A percentile compares a stretch with the other conserved stretches of the same genome.
These are phyloP conservation scores for Claviceps sp. DNA, from an alignment of 2,329 filamentous ascomycete species.

Conservation along the genomic window DNA sequence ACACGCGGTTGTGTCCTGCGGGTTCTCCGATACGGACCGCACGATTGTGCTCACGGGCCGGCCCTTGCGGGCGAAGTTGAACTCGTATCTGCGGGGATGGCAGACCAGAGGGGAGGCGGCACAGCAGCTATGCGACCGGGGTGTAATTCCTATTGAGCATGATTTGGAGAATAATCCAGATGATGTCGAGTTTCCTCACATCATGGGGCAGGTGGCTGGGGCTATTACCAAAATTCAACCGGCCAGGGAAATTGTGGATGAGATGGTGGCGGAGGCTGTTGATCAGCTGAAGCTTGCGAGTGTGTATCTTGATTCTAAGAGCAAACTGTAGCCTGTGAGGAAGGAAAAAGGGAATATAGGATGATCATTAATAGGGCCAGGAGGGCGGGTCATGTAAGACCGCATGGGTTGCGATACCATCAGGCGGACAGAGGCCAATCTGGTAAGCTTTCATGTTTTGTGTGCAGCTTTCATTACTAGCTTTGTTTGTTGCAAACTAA, in stretches of 20 bases:
- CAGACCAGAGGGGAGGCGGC: constrained; percentile 64
- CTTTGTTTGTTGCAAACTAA: no score
- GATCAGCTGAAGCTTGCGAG: constrained; percentile 50
- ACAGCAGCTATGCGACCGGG: constrained; percentile 58
- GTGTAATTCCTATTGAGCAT: constrained; percentile 67
- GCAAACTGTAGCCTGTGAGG: background rate
- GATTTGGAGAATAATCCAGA: constrained; percentile 65
- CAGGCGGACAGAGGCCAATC: no score
- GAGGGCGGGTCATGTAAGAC: no score
- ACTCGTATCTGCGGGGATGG: constrained; percentile 75
- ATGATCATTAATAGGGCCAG: no score
- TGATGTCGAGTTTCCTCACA: constrained; percentile 72
- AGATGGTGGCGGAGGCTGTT: constrained; percentile 73
- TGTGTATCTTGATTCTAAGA: constrained; percentile 35
- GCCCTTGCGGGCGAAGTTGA: constrained; percentile 66
- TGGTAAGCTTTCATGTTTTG: no score
- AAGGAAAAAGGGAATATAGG: background rate
- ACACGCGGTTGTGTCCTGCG: constrained; percentile 65
- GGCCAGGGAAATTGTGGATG: constrained; percentile 70
- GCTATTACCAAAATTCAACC: constrained; percentile 66
- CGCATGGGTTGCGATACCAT: no score
- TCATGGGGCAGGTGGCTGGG: constrained; percentile 91
- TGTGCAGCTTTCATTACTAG: no score
- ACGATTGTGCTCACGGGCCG: constrained; percentile 75
- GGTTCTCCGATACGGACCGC: constrained; percentile 65